Conservation (phyloP, 345 rosid species). For the Salix viminalis region DNA sequence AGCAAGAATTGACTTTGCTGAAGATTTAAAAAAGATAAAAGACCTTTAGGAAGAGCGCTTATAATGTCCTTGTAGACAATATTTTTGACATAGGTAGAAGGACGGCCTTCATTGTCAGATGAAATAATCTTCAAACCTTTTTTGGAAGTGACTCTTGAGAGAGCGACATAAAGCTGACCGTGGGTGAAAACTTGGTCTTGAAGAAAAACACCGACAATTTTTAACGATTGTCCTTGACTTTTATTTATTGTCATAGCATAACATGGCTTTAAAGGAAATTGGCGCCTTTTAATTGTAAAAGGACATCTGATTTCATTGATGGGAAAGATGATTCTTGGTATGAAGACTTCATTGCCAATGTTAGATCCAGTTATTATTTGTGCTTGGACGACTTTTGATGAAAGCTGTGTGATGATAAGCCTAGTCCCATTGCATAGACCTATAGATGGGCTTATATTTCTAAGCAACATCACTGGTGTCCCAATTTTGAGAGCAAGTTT, state of each 20-base stretch:
- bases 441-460: not conserved
- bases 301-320: not conserved
- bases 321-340: not conserved
- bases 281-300: not conserved
- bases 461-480: not conserved
- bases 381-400: not conserved
- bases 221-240: slow-evolving; percentile 6
- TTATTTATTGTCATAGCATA: slow-evolving; percentile 12
- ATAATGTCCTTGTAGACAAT: not conserved
- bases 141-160: not conserved
- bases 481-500: slow-evolving; percentile 6
- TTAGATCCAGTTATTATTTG: not conserved
- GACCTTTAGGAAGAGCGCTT: too few species aligned
- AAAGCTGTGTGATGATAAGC: not conserved
- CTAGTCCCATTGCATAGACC: slow-evolving; percentile 11
- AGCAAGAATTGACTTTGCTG: too few species aligned
- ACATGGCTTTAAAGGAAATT: not conserved
- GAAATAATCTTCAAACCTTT: not conserved
- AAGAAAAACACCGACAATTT: not conserved
- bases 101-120: not conserved
- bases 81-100: not conserved
- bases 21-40: too few species aligned
- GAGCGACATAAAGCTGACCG: not conserved
- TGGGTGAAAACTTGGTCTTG: not conserved
- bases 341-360: not conserved